Conservation (phyloP, 2,329 filamentous ascomycete genomes). For the Paecilomyces sp. region DNA sequence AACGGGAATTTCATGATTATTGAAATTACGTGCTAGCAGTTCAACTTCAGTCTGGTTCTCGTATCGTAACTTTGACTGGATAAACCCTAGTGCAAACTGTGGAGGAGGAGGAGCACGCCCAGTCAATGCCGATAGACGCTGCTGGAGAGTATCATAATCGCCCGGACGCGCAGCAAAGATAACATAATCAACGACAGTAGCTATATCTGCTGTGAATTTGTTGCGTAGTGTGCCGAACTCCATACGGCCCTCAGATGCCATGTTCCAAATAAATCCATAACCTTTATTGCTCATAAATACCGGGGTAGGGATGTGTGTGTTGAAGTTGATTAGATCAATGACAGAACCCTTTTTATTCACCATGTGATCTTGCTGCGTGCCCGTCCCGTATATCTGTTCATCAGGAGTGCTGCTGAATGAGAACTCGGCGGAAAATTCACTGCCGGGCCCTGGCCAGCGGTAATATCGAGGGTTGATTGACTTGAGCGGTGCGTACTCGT, state of each 20-base stretch:
- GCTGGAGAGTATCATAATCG: slow-evolving; percentile 46
- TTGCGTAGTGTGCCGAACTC: slow-evolving; percentile 53
- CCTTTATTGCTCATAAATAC: slow-evolving; percentile 52
- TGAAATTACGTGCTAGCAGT: slow-evolving; percentile 53
- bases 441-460: slow-evolving; percentile 24
- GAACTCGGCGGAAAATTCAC: slow-evolving; percentile 29
- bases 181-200: slow-evolving; percentile 53
- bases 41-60: slow-evolving; percentile 59
- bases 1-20: slow-evolving; percentile 48
- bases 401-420: slow-evolving; percentile 27
- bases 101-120: slow-evolving; percentile 61
- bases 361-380: slow-evolving; percentile 56
- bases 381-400: slow-evolving; percentile 59
- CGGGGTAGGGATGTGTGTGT: slow-evolving; percentile 56
- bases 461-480: slow-evolving; percentile 30
- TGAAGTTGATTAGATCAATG: slow-evolving; percentile 57
- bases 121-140: slow-evolving; percentile 50
- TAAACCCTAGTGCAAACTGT: slow-evolving; percentile 61
- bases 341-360: slow-evolving; percentile 54
- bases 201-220: slow-evolving; percentile 49
- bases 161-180: slow-evolving; percentile 44
- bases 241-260: slow-evolving; percentile 51
- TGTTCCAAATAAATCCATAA: slow-evolving; percentile 60
- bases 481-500: slow-evolving; percentile 26
- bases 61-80: slow-evolving; percentile 62